A percentile compares a stretch with the other conserved stretches of the same genome.
phyloP scores from a whole-genome alignment of 2,329 filamentous ascomycete genomes.

The Trichoderma sp. region DNA sequence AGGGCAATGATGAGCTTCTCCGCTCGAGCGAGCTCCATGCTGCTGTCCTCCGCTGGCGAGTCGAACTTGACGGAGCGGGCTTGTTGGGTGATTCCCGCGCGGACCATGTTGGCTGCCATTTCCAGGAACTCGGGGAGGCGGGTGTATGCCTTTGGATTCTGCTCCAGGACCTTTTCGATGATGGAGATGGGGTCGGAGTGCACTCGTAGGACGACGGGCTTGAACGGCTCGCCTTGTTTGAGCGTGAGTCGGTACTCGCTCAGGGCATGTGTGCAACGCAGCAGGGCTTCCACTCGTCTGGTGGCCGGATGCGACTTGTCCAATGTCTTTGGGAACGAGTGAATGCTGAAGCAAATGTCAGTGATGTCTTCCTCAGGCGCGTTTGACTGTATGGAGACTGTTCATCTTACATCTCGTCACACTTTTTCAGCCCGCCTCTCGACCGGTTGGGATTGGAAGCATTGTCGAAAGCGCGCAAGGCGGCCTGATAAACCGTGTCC shows the following conservation, averaged over 20 bases:
- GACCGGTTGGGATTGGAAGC: conserved; percentile 79
- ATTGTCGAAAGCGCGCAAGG: conserved; percentile 75
- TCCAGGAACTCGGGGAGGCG: conserved; percentile 71
- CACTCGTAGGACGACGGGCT: conserved; percentile 75
- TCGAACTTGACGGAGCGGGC: conserved; percentile 18
- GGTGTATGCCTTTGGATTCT: conserved; percentile 74
- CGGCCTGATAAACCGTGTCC: conserved; percentile 62
- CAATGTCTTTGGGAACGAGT: conserved; percentile 64
- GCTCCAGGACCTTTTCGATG: conserved; percentile 71
- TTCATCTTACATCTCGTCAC: conserved; percentile 67
- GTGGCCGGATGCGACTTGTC: conserved; percentile 53
- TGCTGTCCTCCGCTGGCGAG: conserved; percentile 33
- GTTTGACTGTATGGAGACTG: neutral
- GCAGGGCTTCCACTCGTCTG: conserved; percentile 62
- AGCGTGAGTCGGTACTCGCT: conserved; percentile 77
- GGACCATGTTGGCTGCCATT: conserved; percentile 68
- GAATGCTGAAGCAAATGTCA: conserved; percentile 51
- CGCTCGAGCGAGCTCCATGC: conserved; percentile 45
- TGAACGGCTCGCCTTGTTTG: conserved; percentile 78
- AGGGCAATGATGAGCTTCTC: conserved; percentile 74
- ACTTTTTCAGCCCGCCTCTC: conserved; percentile 75
- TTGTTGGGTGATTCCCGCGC: conserved; percentile 52
- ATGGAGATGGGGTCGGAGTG: conserved; percentile 75
- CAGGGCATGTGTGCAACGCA: conserved; percentile 73
- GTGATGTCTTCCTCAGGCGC: neutral